Evolutionary conservation across 192 early-diverging fungal genomes (phyloP), one percentile per base, ranked within the genome.

Genomic region (Podila verticillata): DNA sequence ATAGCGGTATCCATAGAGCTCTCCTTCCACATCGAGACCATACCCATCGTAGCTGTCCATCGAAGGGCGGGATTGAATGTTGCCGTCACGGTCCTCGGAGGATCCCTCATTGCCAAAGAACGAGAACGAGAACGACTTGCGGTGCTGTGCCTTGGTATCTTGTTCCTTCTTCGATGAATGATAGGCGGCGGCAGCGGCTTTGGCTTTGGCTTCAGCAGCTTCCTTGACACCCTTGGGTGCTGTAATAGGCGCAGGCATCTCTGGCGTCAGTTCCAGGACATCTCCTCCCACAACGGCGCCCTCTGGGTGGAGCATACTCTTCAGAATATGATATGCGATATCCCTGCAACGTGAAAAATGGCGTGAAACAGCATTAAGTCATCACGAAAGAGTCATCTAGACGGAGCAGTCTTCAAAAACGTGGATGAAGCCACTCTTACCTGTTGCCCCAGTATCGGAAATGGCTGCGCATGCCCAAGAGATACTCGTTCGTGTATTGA

Each of bases 391-490:
- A 8, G 3, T n/a, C 7, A 26, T 34, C 20, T 17, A 7, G 29
- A 10, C 24, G 35, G 15, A 34, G n/a, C 19, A 39, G 7, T 15
- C 7, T 39, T 12, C 19, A 2, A 36, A 63, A 10, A 31, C 20
- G 48, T 28, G 5, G 20, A 32, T 31, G 29, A 48, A 57, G 5
- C 24, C 7, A 15, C 5, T 10, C 19, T 48, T 88, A 85, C 74
- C 84, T 86, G 59, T 84, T 88, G 17, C 82, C 86, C 87, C 87
- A 88, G 48, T 88, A 88, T 2, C 82, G 83, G 72, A 88, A 88
- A 75, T 88, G 87, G 20, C 85, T 85, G 22, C 87, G 60, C 58
- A 88, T 77, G 4, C 87, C 87, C 48, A 88, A 70, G 12, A 88
- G 72, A 48, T 88, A 88, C 66, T 88, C 87, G 57, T 86, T 88